Base-by-base conservation (phyloP, 139 green algal genomes). In the Ulvella scutata region DNA sequence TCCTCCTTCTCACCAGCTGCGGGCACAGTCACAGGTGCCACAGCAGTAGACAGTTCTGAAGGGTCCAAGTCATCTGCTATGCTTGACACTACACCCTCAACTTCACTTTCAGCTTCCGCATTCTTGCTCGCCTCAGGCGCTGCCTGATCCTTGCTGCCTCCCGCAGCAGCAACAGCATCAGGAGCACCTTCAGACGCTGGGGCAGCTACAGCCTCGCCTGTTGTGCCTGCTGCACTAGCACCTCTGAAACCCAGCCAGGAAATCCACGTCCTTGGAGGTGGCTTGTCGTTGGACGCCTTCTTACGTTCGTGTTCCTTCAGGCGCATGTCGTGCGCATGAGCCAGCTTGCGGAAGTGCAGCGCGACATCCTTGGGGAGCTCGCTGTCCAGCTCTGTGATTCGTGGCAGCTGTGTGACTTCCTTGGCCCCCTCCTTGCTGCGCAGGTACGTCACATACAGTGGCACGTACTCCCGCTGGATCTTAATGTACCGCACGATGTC, bases 321-420 rank as follows among this genome's bases (percentile, higher is more conserved):
- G 23, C 29, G 34, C 13, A 37, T 17, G 37, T 74, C 39, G 37
- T 36, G 43, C 37, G 60, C 51, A 61, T 67, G 31, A 38, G 31
- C 73, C 7, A 77, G 10, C 36, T 77, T 61, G 3, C 26, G 31
- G 80, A 96, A 96, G 44, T 91, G 75, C 26, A 93, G 78, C 29
- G 93, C 94, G 20, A 87, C 87, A 4, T 73, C n/a, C 74, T 95
- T 88, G 7, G 81, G 76, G 37, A 96, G 84, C 62, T 89, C 60
- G 6, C 43, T 43, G 38, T 96, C 90, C 86, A 96, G 87, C 1
- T 76, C 82, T 3, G 20, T 38, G 1, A 89, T 87, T 38, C 9
- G 37, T 20, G 26, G 35, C 4, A 59, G 37, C 2, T 39, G 34
- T 33, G 75, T 73, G 51, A 29, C 79, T 17, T 74, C 33, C 43